A percentile compares a stretch with the other conserved stretches of the same genome.
These are phyloP conservation scores for Casaregolazyma lundiana DNA, from an alignment of 1,139 yeast species.

Conservation along the genomic window DNA sequence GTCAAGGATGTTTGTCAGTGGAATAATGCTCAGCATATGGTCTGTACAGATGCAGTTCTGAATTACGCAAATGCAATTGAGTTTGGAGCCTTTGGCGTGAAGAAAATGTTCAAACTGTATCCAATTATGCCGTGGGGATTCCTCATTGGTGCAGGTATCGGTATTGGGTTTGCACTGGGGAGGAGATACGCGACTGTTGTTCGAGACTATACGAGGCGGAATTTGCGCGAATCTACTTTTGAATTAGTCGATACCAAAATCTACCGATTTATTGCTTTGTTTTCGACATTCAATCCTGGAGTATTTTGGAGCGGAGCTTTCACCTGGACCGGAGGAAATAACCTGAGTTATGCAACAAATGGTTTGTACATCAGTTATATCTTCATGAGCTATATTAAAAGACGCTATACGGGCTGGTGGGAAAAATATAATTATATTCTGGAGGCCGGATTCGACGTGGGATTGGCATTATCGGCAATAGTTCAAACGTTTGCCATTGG, in stretches of 20 bases:
- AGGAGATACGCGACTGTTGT: constrained; percentile 34
- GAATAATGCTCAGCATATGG: constrained; percentile 33
- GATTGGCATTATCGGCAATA: constrained; percentile 43
- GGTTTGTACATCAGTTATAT: constrained; percentile 46
- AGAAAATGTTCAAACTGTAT: constrained; percentile 45
- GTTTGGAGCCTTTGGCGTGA: constrained; percentile 65
- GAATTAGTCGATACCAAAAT: no score
- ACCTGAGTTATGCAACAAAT: constrained; percentile 46
- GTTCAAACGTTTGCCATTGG: constrained; percentile 14
- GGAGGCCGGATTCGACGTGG: constrained; percentile 53
- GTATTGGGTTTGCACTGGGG: constrained; percentile 28
- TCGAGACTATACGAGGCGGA: not conserved
- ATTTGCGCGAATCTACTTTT: constrained; percentile 34
- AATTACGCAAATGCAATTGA: constrained; percentile 48
- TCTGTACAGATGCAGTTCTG: constrained; percentile 39
- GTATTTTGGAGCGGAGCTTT: constrained; percentile 45
- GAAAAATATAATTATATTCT: constrained; percentile 59
- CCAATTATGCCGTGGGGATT: constrained; percentile 45
- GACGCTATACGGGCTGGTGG: constrained; percentile 52
- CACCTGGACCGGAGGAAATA: constrained; percentile 42
- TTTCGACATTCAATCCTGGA: constrained; percentile 42
- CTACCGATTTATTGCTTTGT: constrained; percentile 10
- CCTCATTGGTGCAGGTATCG: constrained; percentile 41
- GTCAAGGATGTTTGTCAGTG: constrained; percentile 37
- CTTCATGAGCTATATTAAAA: constrained; percentile 51